Base-by-base conservation (phyloP, 1,284 basidiomycete species). In the Irpex sp. region DNA sequence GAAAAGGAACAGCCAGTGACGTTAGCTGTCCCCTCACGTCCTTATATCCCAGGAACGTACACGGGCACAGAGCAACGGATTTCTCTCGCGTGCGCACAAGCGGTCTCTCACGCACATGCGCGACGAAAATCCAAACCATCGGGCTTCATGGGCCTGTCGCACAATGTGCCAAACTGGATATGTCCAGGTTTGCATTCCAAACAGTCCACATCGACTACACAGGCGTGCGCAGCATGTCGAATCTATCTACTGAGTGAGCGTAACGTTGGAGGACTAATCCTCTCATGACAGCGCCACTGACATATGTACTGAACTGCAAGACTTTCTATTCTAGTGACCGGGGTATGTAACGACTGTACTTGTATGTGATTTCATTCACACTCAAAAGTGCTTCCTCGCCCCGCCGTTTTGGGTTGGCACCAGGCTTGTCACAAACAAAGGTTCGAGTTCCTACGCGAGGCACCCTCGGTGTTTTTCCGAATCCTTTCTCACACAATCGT, bases 321-420 rank as follows among this genome's bases (percentile, higher is more conserved):
- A 68, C 67, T 57, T 66, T 63, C 67, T 66, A 66, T 66, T 65
- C 63, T 62, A 31, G 67, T 65, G 40, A 9, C 19, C 57, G 56
- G 65, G 59, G 60, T 60, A 5, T 58, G 59, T 36, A 9, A 57
- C 51, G 36, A 9, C 63, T 65, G 59, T 62, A 68, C 67, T 62
- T 63, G 64, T 21, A 51, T 11, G 65, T 54, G 47, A 40, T 44
- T 65, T 63, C 56, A 34, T 67, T 63, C 60, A 62, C 64, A 65
- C 64, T 55, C 62, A 57, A 52, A 40, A 34, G 26, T 62, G 66
- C 36, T 44, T 47, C 56, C 44, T 17, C 34, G 57, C 37, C 57
- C 62, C 62, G 60, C 38, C 62, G 31, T 21, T 47, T 58, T 63
- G 62, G 62, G 62, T 58, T 57, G 54, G 9, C 26, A 38, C 49